Evolutionary conservation across 805 yeast species (phyloP).

Genomic region (Wickerhamia fluorescens): DNA sequence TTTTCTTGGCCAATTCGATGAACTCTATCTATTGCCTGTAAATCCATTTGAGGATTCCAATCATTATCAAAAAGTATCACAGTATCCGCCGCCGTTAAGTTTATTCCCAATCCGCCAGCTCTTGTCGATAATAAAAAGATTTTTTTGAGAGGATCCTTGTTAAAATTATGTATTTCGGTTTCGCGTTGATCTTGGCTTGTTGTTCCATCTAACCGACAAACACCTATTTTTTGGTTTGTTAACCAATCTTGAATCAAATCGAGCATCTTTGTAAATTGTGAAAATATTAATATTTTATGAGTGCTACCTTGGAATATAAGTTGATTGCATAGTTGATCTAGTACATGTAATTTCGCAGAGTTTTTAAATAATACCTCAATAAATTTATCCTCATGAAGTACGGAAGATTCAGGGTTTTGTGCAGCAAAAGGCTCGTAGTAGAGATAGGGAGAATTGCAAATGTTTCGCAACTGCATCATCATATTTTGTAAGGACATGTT

Average conservation of each 20-base stretch:
- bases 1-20: conserved; percentile 87
- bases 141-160: conserved; percentile 12
- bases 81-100: conserved; percentile 79
- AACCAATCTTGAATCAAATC: conserved; percentile 78
- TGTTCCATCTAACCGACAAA: conserved; percentile 72
- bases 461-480: conserved; percentile 77
- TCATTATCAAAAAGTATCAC: conserved; percentile 88
- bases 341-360: conserved; percentile 67
- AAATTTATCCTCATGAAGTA: conserved; percentile 21
- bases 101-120: conserved; percentile 93
- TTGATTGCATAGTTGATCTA: conserved; percentile 54
- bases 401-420: conserved; percentile 14
- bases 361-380: conserved; percentile 32
- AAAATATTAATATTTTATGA: conserved; percentile 75
- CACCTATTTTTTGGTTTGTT: conserved; percentile 35
- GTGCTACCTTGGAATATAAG: conserved; percentile 31
- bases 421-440: conserved; percentile 70
- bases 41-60: conserved; percentile 96
- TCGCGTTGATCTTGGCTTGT: conserved; percentile 61
- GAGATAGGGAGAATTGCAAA: conserved; percentile 80
- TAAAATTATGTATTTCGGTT: conserved; percentile 51
- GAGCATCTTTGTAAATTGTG: conserved; percentile 81
- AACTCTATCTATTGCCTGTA: conserved; percentile 94
- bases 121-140: conserved; percentile 81
- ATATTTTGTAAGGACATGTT: conserved; percentile 47